These are phyloP conservation scores for Aspergillus sp. DNA, from an alignment of 2,329 filamentous ascomycete species.

Conservation along the genomic window DNA sequence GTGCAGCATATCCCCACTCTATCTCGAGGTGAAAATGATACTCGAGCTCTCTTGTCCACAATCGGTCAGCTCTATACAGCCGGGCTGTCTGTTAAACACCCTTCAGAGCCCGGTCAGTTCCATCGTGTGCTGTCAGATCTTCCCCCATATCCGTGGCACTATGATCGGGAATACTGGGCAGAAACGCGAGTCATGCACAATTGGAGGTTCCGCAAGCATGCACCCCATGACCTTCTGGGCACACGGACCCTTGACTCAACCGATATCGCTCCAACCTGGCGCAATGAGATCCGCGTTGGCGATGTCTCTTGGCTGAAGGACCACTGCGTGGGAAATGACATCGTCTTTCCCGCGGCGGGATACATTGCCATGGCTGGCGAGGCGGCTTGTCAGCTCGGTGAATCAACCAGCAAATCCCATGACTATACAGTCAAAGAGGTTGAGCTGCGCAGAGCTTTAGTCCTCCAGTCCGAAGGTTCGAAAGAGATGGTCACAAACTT, in stretches of 20 bases:
- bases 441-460: too few relatives aligned
- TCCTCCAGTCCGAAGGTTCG: too few relatives aligned
- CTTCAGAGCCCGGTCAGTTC: not conserved
- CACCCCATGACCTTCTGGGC: conserved; percentile 30
- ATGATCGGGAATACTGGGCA: not conserved
- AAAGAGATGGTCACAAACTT: conserved; percentile 23
- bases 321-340: conserved; percentile 40
- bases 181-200: not conserved
- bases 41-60: not conserved
- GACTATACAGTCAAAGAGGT: conserved; percentile 3
- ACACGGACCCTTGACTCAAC: conserved; percentile 27
- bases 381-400: conserved; percentile 25
- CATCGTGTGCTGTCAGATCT: not conserved
- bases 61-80: not conserved
- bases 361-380: conserved; percentile 48
- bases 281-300: conserved; percentile 30
- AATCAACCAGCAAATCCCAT: not conserved
- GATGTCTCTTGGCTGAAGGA: conserved; percentile 8
- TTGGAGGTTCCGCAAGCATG: not conserved
- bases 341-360: conserved; percentile 47
- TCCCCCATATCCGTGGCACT: not conserved
- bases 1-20: not conserved
- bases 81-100: not conserved
- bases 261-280: conserved; percentile 39
- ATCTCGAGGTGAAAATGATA: not conserved